phyloP scores from a whole-genome alignment of 306 rosid species.

The Fragaria ananassa region DNA sequence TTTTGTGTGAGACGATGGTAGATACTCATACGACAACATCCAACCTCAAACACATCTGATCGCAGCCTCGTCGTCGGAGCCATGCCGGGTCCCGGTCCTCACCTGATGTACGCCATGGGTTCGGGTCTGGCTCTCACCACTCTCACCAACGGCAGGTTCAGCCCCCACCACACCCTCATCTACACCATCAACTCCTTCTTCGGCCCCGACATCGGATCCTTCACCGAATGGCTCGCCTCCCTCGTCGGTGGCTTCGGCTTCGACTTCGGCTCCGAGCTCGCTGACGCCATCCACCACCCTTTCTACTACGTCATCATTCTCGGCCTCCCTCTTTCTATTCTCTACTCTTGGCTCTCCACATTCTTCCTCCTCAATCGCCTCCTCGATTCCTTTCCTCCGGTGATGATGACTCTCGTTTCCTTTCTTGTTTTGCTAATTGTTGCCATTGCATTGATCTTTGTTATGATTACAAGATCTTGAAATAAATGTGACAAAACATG shows the following conservation, averaged over 20 bases:
- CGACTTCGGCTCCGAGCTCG: slow-evolving; percentile 39
- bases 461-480: not conserved
- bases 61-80: not conserved
- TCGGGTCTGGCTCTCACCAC: slow-evolving; percentile 55
- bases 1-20: not conserved
- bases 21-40: not conserved
- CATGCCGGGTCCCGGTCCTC: slow-evolving; percentile 96
- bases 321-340: slow-evolving; percentile 63
- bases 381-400: slow-evolving; percentile 62
- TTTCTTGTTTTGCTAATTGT: not conserved
- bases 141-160: slow-evolving; percentile 54
- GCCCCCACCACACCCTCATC: slow-evolving; percentile 70
- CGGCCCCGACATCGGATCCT: slow-evolving; percentile 91
- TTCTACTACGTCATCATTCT: slow-evolving; percentile 51
- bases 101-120: slow-evolving; percentile 83
- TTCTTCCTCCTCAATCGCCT: slow-evolving; percentile 40
- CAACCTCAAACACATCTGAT: not conserved
- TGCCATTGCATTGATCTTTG: not conserved
- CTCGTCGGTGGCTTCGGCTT: slow-evolving; percentile 32
- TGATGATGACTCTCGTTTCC: slow-evolving; percentile 11
- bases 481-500: not conserved
- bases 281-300: slow-evolving; percentile 66
- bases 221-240: slow-evolving; percentile 73
- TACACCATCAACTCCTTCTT: slow-evolving; percentile 80
- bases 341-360: slow-evolving; percentile 64